Conservation (phyloP, 2,329 filamentous ascomycete species). For the Fusarium papillatum region DNA sequence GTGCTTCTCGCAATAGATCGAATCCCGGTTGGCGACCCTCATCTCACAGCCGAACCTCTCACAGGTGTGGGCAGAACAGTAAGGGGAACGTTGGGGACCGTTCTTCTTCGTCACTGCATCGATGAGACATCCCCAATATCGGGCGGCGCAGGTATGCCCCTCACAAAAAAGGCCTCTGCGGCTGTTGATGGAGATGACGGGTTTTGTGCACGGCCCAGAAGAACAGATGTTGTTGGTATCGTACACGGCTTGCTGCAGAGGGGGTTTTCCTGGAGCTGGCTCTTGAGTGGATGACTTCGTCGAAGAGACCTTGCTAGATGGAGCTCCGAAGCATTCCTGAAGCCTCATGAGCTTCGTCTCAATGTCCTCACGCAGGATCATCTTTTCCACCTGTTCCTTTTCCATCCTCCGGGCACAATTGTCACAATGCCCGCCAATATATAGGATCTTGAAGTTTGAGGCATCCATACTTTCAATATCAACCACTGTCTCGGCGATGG, state of each 20-base stretch:
- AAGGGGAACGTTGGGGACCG: neutral
- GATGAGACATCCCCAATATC: neutral
- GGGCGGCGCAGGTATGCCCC: neutral
- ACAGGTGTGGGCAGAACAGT: neutral
- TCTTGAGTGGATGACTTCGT: neutral
- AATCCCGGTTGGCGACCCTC: neutral
- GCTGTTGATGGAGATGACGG: neutral
- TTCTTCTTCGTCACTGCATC: neutral
- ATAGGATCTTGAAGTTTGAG: neutral
- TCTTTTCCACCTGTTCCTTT: neutral
- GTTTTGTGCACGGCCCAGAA: neutral
- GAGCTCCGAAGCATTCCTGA: neutral
- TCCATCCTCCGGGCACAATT: neutral
- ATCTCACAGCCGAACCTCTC: neutral
- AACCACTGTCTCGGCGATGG: neutral
- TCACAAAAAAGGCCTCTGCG: neutral
- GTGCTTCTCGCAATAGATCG: neutral
- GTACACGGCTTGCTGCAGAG: neutral
- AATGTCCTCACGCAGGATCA: neutral
- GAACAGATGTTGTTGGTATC: neutral
- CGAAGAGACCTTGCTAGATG: neutral
- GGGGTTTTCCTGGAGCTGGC: neutral
- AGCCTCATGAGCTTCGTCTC: neutral
- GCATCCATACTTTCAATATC: neutral
- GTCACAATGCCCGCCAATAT: neutral